Conservation (phyloP, 257 asterid species). For the Nicotiana sylvestris region DNA sequence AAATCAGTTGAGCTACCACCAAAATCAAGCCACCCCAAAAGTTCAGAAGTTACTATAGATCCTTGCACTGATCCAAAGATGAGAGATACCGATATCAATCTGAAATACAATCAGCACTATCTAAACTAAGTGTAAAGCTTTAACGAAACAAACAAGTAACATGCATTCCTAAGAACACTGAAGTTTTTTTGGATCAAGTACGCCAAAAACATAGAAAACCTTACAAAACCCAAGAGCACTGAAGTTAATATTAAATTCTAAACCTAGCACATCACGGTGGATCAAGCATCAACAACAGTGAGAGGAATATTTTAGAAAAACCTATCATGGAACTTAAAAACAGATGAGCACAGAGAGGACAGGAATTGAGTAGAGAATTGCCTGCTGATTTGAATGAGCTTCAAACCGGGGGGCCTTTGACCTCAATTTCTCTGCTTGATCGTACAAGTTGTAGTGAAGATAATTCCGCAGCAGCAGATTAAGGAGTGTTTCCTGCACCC, state of each 20-base stretch:
- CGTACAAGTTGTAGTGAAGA: constrained; percentile 85
- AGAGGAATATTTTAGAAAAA: neutral
- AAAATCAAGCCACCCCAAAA: neutral
- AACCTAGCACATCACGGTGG: neutral
- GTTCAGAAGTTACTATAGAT: neutral
- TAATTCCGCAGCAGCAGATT: constrained; percentile 79
- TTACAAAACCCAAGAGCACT: neutral
- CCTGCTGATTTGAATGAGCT: constrained; percentile 98
- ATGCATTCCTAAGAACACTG: too few relatives aligned
- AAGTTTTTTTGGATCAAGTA: too few relatives aligned
- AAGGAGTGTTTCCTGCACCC: constrained; percentile 79
- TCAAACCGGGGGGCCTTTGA: constrained; percentile 96
- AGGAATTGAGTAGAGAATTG: constrained; percentile 23
- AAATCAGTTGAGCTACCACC: neutral
- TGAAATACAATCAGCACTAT: neutral
- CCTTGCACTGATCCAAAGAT: constrained; percentile 5
- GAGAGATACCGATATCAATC: neutral
- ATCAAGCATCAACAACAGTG: neutral
- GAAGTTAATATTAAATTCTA: neutral
- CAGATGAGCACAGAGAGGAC: neutral
- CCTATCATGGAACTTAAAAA: neutral
- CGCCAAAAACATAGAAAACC: too few relatives aligned
- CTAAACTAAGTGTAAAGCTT: neutral
- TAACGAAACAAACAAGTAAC: too few relatives aligned
- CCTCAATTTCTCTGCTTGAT: constrained; percentile 94